Evolutionary conservation across 306 rosid species (phyloP), one percentile per base, ranked within the genome.

Genomic region (Dalbergia oliveri): DNA sequence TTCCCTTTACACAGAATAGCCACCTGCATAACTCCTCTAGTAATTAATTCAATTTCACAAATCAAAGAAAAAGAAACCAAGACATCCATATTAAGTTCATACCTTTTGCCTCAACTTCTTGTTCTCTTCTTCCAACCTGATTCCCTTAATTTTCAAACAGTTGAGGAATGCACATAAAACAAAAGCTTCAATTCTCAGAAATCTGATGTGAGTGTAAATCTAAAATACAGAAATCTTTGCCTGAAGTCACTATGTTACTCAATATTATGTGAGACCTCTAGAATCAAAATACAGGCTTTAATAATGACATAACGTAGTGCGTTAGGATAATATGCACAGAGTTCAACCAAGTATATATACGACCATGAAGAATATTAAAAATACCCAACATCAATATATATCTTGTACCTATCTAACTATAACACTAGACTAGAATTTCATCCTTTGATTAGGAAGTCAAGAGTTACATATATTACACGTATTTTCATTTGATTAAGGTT

Each of bases 91-190:
- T 4, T 7, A 21, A 21, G 15, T 66, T 14, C 53, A 79, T 73
- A 84, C 87, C 84, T 79, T 68, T 26, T 53, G 76, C 78, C 67
- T 73, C 26, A 84, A 57, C n/a, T 16, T 67, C 74, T 61, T 58
- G 78, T 84, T 84, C 63, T 84, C 73, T 61, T 79, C 81, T 31
- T 43, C 77, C 87, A 84, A 50, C 15, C 49, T 11, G 4, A 33
- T 14, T 41, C 69, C 78, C 84, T 79, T 66, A 9, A 53, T 69
- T 34, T 19, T 12, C 66, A 59, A 56, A 37, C 41, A 56, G 73
- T 49, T 58, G 37, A 47, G 53, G 39, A 53, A 54, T 62, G 67
- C 44, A 56, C 39, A 41, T 5, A 72, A 44, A 72, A 15, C 12
- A 41, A 41, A 34, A 58, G 18, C 51, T 64, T 73, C 37, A 62